Base-by-base conservation (phyloP, 148 eudicot species). In the Rhododendron henanense region DNA sequence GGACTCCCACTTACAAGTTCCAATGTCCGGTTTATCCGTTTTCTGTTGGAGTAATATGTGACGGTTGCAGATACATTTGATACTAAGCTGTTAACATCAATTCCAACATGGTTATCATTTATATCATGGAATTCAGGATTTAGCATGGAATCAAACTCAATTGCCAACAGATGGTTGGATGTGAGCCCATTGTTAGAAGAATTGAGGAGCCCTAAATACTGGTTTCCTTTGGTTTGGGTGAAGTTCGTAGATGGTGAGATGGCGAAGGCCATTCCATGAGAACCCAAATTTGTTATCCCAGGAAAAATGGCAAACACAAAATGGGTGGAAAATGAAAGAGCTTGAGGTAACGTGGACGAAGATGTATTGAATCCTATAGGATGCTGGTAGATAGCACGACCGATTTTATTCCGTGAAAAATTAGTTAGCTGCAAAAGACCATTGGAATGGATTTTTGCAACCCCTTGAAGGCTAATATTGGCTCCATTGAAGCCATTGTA, bases 71-170 rank as follows among this genome's bases (percentile, higher is more conserved):
- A 87, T 13, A 45, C 85, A 76, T 14, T 76, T 1, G 93, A 91
- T 7, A 47, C 65, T 37, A 90, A 55, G 84, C 86, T 90, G 76
- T 91, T 87, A 47, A 91, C 65, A 83, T 91, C 91, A 23, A 88
- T 79, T 0, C 91, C 91, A 16, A 88, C 90, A 85, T 90, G 91
- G 82, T 90, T 90, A 6, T 87, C 85, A 83, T 88, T 79, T 57
- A 74, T 83, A 19, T 90, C 91, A 19, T 55, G 21, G 81, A 90
- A 85, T 1, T 37, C 85, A 47, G 87, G 86, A 73, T 84, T 90
- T 69, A 44, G 55, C 2, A 82, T 10, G 15, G 91, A 85, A 73
- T 90, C 91, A 8, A 90, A 28, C 77, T 88, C 91, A 28, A 90
- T 74, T 0, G 90, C 90, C 23, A 88, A 78, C 2, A 90, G 25